phyloP scores from a whole-genome alignment of 345 rosid species.

The Diplotaxis tenuifolia region DNA sequence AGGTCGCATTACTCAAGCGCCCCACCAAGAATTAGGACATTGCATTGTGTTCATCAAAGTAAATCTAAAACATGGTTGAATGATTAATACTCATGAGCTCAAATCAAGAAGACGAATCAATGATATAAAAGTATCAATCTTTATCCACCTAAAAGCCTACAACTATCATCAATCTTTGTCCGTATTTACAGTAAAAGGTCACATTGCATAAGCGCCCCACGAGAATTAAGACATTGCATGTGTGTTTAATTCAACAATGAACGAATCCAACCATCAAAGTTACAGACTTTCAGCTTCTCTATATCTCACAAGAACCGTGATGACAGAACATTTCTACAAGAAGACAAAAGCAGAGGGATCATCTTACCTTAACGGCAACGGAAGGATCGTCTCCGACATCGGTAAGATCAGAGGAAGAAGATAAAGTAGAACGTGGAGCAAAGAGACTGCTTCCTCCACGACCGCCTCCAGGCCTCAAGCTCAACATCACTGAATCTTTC shows the following conservation, averaged over 20 bases:
- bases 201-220: constrained; percentile 56
- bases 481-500: constrained; percentile 26
- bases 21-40: constrained; percentile 85
- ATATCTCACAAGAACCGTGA: background rate
- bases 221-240: constrained; percentile 68
- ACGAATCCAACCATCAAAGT: background rate
- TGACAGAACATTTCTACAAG: too few species aligned
- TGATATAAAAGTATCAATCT: constrained; percentile 41
- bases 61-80: background rate
- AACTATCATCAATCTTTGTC: constrained; percentile 49
- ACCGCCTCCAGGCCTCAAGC: constrained; percentile 41
- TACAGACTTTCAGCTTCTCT: background rate
- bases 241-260: background rate
- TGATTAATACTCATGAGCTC: background rate
- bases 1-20: constrained; percentile 54
- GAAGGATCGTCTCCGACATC: constrained; percentile 24
- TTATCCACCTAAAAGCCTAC: constrained; percentile 71
- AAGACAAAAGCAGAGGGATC: background rate
- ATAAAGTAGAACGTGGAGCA: constrained; percentile 16
- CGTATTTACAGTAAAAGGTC: constrained; percentile 78
- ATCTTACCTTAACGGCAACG: constrained; percentile 31
- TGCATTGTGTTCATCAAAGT: background rate
- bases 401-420: constrained; percentile 18
- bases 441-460: constrained; percentile 34
- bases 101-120: background rate